Base-by-base conservation (phyloP, 805 yeast genomes). In the Cyberlindnera meyerae region DNA sequence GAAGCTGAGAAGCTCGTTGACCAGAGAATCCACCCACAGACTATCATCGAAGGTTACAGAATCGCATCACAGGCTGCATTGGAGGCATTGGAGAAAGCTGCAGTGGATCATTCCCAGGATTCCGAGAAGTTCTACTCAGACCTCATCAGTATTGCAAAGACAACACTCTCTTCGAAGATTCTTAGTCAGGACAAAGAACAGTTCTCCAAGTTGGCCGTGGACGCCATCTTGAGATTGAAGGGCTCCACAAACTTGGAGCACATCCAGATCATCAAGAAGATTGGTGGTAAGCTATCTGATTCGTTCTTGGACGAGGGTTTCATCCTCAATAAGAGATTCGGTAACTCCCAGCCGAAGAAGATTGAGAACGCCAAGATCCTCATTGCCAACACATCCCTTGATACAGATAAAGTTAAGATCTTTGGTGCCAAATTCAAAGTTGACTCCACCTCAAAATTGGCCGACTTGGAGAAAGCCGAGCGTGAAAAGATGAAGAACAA, bases 381-480 rank as follows among this genome's bases (percentile, higher is more conserved):
- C 45, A 83, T 93, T 56, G 96, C 98, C 13, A 93, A 93, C 64
- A 93, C 98, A 5, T 79, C 97, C 14, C 72, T 86, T 79, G 98
- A 93, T 58, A 93, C 98, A 7, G 98, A 93, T 59, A 93, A 93
- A 62, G 97, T 93, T 43, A 93, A 93, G 64, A 80, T 93, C 39
- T 93, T 93, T 63, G 98, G 98, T 45, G 97, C 98, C 42, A 89
- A 93, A 61, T 89, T 93, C 67, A 86, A 88, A 63, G 97, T 93
- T 31, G 97, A 90, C 61, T 79, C 95, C 16, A 93, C 97, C 8
- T 75, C 90, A 43, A 93, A 93, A 61, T 73, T 93, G 54, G 97
- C 97, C 6, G 95, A 88, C 52, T 31, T 89, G 49, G 97, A 89
- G 65, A 78, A 83, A 57, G 96, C 96, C 21, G 98, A 93, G 68